Base-by-base conservation (phyloP, 1,284 basidiomycete species). In the Microbotryum scabiosae region DNA sequence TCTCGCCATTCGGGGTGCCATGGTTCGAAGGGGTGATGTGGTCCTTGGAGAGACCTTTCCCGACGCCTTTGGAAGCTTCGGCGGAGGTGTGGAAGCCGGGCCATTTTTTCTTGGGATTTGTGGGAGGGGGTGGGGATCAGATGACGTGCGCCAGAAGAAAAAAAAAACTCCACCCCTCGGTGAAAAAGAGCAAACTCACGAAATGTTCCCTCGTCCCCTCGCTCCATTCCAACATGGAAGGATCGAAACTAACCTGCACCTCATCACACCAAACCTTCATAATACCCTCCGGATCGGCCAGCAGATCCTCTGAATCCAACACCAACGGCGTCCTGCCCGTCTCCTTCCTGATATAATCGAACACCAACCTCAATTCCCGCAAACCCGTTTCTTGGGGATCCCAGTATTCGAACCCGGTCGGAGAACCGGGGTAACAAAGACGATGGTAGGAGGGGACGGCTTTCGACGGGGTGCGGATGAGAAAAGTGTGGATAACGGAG, bases 401-500 rank as follows among this genome's bases (percentile, higher is more conserved):
- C 21, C 68, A 72, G 25, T 63, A 69, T 23, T 72, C 64, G 61
- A 72, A 72, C 6, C 67, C 69, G 4, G 70, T 72, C 16, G 62
- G 50, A 14, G 60, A 51, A 25, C 63, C 68, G 18, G 68, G 68
- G 43, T 62, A 61, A 57, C 70, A 72, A 9, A 72, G 61, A 4
- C 68, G 63, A 14, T 67, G 61, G 52, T 71, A 71, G 18, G 67
- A 79, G 74, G 66, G 67, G 30, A 69, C 71, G 67, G 60, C 78
- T 69, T 59, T 75, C 73, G 51, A 78, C 71, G 78, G 80, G 43
- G 84, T 86, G 43, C 90, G 77, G 2, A 87, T 88, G 57, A 79
- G 75, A 69, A 87, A 81, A 9, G 90, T 85, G 57, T 80, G 81
- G 57, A 91, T 86, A 69, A 96, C 85, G 54, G 90, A 65, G 4